A percentile compares a stretch with the other conserved stretches of the same genome.
phyloP scores from a whole-genome alignment of 495 filamentous ascomycete species.

The Viridothelium virens region DNA sequence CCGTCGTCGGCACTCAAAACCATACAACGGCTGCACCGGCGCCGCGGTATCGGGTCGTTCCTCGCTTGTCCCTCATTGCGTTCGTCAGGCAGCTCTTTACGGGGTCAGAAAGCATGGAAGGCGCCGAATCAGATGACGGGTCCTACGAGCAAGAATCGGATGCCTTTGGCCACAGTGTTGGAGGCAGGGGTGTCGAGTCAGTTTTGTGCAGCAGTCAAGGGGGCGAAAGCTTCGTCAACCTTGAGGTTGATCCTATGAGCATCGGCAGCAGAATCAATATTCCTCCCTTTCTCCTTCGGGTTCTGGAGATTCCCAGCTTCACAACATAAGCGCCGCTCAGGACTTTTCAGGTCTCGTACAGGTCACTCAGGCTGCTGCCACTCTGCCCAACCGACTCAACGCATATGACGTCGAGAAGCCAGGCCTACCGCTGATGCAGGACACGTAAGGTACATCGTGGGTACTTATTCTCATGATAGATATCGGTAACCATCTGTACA shows the following conservation, averaged over 20 bases:
- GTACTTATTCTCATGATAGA: not conserved
- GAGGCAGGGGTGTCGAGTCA: not conserved
- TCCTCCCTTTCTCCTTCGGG: not conserved
- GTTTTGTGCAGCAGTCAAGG: not conserved
- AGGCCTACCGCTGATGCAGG: not conserved
- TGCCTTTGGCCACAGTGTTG: not conserved
- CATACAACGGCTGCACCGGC: not conserved
- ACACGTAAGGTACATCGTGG: not conserved
- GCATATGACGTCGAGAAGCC: not conserved
- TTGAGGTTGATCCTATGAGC: not conserved
- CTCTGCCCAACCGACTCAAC: not conserved
- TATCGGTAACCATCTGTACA: not conserved
- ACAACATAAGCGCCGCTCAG: not conserved
- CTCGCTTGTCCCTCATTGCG: not conserved
- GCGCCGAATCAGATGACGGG: not conserved
- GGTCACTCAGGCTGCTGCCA: not conserved
- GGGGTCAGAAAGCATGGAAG: not conserved
- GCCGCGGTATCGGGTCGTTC: not conserved
- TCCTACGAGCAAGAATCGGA: not conserved
- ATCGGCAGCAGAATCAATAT: conserved; percentile 5
- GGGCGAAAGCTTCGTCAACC: not conserved
- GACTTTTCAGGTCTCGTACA: not conserved
- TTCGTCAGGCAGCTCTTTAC: no score
- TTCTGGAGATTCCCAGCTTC: not conserved
- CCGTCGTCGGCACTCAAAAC: not conserved